Conservation (phyloP, 2,329 filamentous ascomycete genomes). For the Diaporthe citri region DNA sequence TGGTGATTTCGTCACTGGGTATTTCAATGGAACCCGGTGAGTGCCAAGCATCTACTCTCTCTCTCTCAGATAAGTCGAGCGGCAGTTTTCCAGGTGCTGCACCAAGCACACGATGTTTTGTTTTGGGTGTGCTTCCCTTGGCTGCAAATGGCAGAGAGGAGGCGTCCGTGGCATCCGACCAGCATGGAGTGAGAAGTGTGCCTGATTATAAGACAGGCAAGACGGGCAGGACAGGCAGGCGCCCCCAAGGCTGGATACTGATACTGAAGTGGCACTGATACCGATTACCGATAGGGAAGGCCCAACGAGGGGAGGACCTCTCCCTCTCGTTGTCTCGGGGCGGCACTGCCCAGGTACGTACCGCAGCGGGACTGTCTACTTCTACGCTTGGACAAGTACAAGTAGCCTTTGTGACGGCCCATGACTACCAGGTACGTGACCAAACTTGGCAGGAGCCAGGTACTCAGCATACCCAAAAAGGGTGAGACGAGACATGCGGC, state of each 20-base stretch:
- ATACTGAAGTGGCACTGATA: constrained; percentile 27
- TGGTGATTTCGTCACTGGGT: constrained; percentile 27
- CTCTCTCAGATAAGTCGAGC: not conserved
- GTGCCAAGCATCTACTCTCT: not conserved
- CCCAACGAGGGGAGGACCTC: constrained; percentile 17
- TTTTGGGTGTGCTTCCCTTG: not conserved
- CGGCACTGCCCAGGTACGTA: constrained; percentile 8
- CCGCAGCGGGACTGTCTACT: too few relatives aligned
- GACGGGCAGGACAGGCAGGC: not conserved
- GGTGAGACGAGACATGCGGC: constrained; percentile 15
- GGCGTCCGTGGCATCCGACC: not conserved
- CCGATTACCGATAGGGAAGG: constrained; percentile 33
- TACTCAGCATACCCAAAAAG: not conserved
- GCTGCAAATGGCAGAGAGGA: constrained; percentile 1
- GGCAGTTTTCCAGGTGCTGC: not conserved
- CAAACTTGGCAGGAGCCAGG: not conserved
- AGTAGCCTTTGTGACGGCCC: not conserved
- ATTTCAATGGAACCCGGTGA: constrained; percentile 6
- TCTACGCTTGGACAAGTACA: not conserved
- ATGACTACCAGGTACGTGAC: constrained; percentile 1
- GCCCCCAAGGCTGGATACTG: not conserved
- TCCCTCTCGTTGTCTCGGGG: not conserved
- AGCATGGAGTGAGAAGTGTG: constrained; percentile 1
- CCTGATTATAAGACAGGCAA: constrained; percentile 5
- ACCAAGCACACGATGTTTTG: constrained; percentile 1